Conservation (phyloP, 768 basidiomycete species). For the Termitomyces sp. region DNA sequence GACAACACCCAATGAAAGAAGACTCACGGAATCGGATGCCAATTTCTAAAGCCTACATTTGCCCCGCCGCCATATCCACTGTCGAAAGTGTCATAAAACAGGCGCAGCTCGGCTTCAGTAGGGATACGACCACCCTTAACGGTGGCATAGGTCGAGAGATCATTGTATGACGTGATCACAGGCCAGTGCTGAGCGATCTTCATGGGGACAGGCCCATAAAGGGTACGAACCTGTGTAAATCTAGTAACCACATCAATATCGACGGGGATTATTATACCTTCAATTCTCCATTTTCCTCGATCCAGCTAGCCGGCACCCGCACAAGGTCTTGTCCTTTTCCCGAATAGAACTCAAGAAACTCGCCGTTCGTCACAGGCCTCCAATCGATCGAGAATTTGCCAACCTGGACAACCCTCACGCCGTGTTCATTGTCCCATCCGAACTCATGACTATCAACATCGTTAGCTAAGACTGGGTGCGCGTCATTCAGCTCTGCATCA, state of each 20-base stretch:
- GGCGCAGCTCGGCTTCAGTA: constrained; percentile 79
- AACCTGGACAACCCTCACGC: constrained; percentile 55
- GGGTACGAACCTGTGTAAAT: constrained; percentile 59
- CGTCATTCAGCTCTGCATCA: constrained; percentile 72
- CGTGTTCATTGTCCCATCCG: constrained; percentile 95
- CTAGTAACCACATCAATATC: not conserved
- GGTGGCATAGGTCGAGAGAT: constrained; percentile 73
- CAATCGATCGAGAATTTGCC: constrained; percentile 72
- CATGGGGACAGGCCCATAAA: constrained; percentile 83
- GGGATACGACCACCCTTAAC: constrained; percentile 93
- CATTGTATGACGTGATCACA: constrained; percentile 69
- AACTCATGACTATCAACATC: constrained; percentile 59
- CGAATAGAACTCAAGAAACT: constrained; percentile 68
- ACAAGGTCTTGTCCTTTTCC: constrained; percentile 37
- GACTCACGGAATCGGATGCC: constrained; percentile 89
- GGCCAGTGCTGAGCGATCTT: constrained; percentile 83
- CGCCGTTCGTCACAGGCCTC: constrained; percentile 83
- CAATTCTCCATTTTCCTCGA: constrained; percentile 42
- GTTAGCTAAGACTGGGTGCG: constrained; percentile 18
- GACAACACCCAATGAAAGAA: not conserved
- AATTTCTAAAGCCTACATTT: constrained; percentile 86
- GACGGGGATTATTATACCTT: constrained; percentile 28
- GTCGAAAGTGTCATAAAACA: constrained; percentile 73
- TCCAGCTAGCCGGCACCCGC: constrained; percentile 70
- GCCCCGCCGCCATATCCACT: constrained; percentile 70